phyloP scores from a whole-genome alignment of 306 rosid genomes.

The Cucumis sativus region Cucumber_9930_V3 NC_026660.2:24761501-24762000 shows the following conservation, averaged over 20 bases:
- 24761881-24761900: constrained; percentile 63
- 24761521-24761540: constrained; percentile 26
- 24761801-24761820: constrained; percentile 43
- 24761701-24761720: constrained; percentile 49
- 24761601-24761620: constrained; percentile 80
- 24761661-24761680: constrained; percentile 68
- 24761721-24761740: constrained; percentile 59
- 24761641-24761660: constrained; percentile 68
- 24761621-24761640: constrained; percentile 73
- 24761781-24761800: constrained; percentile 76
- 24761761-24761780: constrained; percentile 64
- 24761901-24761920: constrained; percentile 74
- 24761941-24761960: constrained; percentile 79
- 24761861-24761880: constrained; percentile 56
- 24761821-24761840: constrained; percentile 25
- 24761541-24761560: constrained; percentile 75
- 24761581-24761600: constrained; percentile 85
- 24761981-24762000: constrained; percentile 79
- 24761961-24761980: constrained; percentile 68
- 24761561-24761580: constrained; percentile 77
- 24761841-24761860: constrained; percentile 18
- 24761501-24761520: constrained; percentile 10
- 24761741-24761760: constrained; percentile 56
- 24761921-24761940: constrained; percentile 47
- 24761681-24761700: constrained; percentile 41